phyloP scores from a whole-genome alignment of 2,329 filamentous ascomycete genomes.

The Raffaelea albimanens region DNA sequence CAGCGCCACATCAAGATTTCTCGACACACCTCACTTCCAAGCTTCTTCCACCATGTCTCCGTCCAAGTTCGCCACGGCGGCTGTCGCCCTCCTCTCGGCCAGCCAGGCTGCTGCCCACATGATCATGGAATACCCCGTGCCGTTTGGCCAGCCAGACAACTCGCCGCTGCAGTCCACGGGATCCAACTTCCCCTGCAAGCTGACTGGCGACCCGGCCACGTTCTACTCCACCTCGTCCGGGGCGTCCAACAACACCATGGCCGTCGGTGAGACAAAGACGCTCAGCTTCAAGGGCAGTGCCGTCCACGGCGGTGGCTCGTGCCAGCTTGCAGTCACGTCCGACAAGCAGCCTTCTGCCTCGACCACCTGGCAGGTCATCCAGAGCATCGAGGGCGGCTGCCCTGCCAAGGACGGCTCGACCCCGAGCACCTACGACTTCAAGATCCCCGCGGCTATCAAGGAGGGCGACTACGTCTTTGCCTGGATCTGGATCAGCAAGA shows the following conservation, averaged over 20 bases:
- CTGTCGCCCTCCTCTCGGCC: constrained; percentile 5
- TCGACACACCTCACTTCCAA: background rate
- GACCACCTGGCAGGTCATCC: constrained; percentile 20
- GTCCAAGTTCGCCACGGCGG: background rate
- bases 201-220: constrained; percentile 28
- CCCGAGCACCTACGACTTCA: constrained; percentile 16
- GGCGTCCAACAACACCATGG: constrained; percentile 13
- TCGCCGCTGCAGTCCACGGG: constrained; percentile 12
- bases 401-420: constrained; percentile 16
- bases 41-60: background rate
- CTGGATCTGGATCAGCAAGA: constrained; percentile 54
- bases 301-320: constrained; percentile 21
- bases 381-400: constrained; percentile 22
- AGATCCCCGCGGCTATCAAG: constrained; percentile 16
- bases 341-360: constrained; percentile 13
- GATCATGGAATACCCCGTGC: constrained; percentile 11
- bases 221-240: constrained; percentile 20
- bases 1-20: background rate
- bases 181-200: constrained; percentile 17
- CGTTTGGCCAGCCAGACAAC: constrained; percentile 14
- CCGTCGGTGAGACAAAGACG: constrained; percentile 10
- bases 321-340: constrained; percentile 20
- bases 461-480: constrained; percentile 39
- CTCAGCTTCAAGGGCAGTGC: constrained; percentile 20
- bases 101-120: constrained; percentile 11